Conservation (phyloP, 495 filamentous ascomycete species). For the Zalerion maritima region DNA sequence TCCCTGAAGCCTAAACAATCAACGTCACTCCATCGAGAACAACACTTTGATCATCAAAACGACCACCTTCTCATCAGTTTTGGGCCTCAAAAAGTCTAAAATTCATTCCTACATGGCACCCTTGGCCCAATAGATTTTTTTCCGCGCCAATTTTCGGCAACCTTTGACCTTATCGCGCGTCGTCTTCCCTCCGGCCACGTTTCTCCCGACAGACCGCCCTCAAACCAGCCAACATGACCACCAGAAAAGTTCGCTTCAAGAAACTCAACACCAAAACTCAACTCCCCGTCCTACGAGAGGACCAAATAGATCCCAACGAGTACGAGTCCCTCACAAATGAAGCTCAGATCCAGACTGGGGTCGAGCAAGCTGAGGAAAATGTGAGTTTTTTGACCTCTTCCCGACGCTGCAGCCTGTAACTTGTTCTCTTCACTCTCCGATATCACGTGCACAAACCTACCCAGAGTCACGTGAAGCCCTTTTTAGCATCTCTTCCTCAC, state of each 20-base stretch:
- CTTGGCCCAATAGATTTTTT: slow-evolving; percentile 30
- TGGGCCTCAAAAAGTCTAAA: slow-evolving; percentile 42
- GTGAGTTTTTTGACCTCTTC: slow-evolving; percentile 70
- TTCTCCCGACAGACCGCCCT: slow-evolving; percentile 21
- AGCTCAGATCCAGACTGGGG: slow-evolving; percentile 78
- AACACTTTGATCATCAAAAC: slow-evolving; percentile 44
- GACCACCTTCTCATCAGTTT: slow-evolving; percentile 31
- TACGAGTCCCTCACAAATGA: slow-evolving; percentile 39
- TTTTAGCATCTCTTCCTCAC: slow-evolving; percentile 11
- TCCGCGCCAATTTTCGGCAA: slow-evolving; percentile 31
- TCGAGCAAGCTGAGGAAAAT: slow-evolving; percentile 92
- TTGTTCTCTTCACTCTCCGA: slow-evolving; percentile 22
- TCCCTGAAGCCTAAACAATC: slow-evolving; percentile 29
- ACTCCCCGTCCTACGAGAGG: slow-evolving; percentile 73
- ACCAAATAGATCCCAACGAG: slow-evolving; percentile 69
- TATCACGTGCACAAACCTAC: slow-evolving; percentile 23
- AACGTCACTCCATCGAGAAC: slow-evolving; percentile 54
- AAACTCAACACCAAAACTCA: slow-evolving; percentile 81
- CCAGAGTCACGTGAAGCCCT: slow-evolving; percentile 37
- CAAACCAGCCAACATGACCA: slow-evolving; percentile 43
- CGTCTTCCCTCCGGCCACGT: slow-evolving; percentile 7
- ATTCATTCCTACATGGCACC: slow-evolving; percentile 39
- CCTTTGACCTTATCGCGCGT: slow-evolving; percentile 20
- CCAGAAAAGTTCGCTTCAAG: slow-evolving; percentile 68
- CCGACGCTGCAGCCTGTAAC: slow-evolving; percentile 23